These are phyloP conservation scores for Aureobasidium sp. DNA, from an alignment of 2,329 filamentous ascomycete species.

Conservation along the genomic window DNA sequence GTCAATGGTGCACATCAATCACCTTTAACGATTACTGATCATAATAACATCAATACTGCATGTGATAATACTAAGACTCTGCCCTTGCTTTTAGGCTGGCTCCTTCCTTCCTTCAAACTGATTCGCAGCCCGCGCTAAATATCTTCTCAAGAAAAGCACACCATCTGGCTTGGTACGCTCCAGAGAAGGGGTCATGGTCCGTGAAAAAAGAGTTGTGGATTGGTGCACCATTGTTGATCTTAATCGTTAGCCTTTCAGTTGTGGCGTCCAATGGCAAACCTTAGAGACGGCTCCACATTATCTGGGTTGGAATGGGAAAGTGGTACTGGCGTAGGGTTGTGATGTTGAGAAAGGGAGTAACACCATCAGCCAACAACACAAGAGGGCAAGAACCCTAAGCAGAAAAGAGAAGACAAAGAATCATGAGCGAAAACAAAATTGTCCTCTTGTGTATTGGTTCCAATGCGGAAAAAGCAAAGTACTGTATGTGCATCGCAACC, in stretches of 20 bases:
- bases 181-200: not conserved
- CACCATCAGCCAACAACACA: not conserved
- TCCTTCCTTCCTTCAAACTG: not conserved
- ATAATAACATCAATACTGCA: not conserved
- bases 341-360: not conserved
- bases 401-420: not conserved
- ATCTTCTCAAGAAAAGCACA: not conserved
- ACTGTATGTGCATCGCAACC: slow-evolving; percentile 6
- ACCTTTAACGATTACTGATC: not conserved
- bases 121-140: not conserved
- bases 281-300: slow-evolving; percentile 4
- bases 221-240: not conserved
- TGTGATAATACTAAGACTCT: not conserved
- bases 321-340: not conserved
- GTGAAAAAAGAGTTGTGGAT: not conserved
- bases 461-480: not conserved
- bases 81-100: not conserved
- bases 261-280: slow-evolving; percentile 2
- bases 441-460: not conserved
- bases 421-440: not conserved
- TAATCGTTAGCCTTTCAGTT: not conserved
- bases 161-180: not conserved
- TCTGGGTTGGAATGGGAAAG: not conserved
- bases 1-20: not conserved
- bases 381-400: not conserved